A percentile compares a stretch with the other conserved stretches of the same genome.
Evolutionary conservation across 305 asterid genomes (phyloP).

Genomic region (Ilex paraguariensis): DNA sequence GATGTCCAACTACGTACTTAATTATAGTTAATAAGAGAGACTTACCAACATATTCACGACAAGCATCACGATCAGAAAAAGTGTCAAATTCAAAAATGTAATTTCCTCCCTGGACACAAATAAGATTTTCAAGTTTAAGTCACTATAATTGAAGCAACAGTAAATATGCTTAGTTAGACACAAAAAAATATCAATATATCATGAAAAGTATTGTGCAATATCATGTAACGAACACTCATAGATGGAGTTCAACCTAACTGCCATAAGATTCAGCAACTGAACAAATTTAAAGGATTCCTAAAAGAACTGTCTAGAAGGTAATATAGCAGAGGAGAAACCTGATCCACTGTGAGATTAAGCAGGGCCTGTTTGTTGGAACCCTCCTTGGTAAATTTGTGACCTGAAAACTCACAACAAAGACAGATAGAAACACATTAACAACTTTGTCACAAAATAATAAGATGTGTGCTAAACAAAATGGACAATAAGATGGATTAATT

Average conservation of each 20-base stretch:
- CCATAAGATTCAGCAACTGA: no score
- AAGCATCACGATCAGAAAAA: constrained; percentile 82
- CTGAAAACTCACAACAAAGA: constrained; percentile 27
- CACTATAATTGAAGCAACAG: no score
- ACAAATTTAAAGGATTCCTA: no score
- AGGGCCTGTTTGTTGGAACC: constrained; percentile 68
- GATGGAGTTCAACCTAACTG: no score
- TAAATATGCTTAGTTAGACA: no score
- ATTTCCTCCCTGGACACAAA: constrained; percentile 40
- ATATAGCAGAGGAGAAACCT: constrained; percentile 37
- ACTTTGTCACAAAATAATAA: constrained; percentile 10
- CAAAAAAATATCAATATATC: no score
- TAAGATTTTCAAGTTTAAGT: no score
- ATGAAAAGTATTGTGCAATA: no score
- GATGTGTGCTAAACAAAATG: no score
- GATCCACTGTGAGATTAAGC: constrained; percentile 64
- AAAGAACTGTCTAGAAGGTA: background rate
- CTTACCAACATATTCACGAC: constrained; percentile 91
- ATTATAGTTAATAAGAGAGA: background rate
- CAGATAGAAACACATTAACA: constrained; percentile 8
- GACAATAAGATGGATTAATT: no score
- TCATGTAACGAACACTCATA: no score
- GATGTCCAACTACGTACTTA: no score
- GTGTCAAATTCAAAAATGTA: constrained; percentile 76
- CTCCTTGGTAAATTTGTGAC: constrained; percentile 72